Evolutionary conservation across 1,284 basidiomycete genomes (phyloP), one percentile per base, ranked within the genome.

Genomic region (Anthracocystis setariae): DNA sequence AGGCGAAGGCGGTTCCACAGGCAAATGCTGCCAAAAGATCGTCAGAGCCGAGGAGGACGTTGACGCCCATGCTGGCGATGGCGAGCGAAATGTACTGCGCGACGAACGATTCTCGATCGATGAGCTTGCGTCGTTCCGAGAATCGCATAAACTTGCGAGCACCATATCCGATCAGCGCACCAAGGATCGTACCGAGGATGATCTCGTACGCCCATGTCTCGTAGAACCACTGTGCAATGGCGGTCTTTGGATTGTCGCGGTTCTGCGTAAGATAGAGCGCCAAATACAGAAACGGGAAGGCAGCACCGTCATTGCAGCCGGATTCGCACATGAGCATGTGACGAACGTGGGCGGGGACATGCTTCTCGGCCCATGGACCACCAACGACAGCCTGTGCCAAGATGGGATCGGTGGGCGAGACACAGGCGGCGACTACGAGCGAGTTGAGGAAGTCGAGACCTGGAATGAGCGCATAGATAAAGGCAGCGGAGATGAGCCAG

Each of bases 281-380:
- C 63, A 99, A 88, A 84, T 91, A 98, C 32, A 99, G 87, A 83
- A 98, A 98, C 0, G 95, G 95, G 83, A 96, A 99, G 0, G 95
- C 95, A 1, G 85, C 81, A 27, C 81, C 82, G 46, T 81, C 78
- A 82, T 96, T 96, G 23, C 91, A 89, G 0, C 94, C 94, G 7
- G 92, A 93, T 84, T 98, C 94, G 1, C 93, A 93, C 3, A 92
- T 88, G n/a, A 97, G 85, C 55, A 96, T 87, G 83, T 98, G 93
- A 37, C 94, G 90, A 46, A 98, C 87, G 83, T 99, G 96, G 0
- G 93, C 90, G 0, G 95, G 95, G 17, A 99, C 95, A 78, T 99
- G 95, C 82, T 97, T 96, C 83, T 98, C 92, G 2, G 95, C 95
- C 85, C 95, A 99, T 84, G 93, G 95, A 52, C 96, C 95, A 80